phyloP scores from a whole-genome alignment of 31 red algal species.

The Pterothamnion heteromorphum region DNA sequence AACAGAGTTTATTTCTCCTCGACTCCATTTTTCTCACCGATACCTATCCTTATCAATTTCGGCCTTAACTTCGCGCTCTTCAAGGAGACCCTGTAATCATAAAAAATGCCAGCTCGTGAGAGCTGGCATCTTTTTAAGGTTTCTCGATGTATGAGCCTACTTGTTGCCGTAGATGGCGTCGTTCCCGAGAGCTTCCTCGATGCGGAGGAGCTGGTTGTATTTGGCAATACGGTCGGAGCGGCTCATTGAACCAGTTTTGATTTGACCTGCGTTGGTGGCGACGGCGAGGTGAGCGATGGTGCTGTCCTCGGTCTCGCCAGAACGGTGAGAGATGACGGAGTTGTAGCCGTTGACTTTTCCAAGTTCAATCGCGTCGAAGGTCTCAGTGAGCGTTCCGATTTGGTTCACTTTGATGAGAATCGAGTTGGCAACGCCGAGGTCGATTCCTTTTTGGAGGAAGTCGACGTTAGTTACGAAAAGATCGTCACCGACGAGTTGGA shows the following conservation, averaged over 20 bases:
- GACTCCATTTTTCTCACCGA: too few relatives aligned
- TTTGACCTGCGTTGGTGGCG: slow-evolving; percentile 83
- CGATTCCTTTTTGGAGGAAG: slow-evolving; percentile 81
- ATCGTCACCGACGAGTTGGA: slow-evolving; percentile 96
- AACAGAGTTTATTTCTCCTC: too few relatives aligned
- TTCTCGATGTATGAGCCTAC: too few relatives aligned
- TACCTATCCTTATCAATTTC: too few relatives aligned
- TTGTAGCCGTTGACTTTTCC: slow-evolving; percentile 81
- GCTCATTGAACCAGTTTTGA: slow-evolving; percentile 96
- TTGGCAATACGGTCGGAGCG: slow-evolving; percentile 97
- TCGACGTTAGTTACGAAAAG: slow-evolving; percentile 89
- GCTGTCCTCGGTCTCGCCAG: slow-evolving; percentile 95
- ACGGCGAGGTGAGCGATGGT: slow-evolving; percentile 96
- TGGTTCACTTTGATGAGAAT: slow-evolving; percentile 99
- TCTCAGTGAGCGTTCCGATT: slow-evolving; percentile 91
- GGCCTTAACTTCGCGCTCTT: too few relatives aligned
- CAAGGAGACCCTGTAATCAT: too few relatives aligned
- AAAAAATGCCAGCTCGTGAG: too few relatives aligned
- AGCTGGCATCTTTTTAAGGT: too few relatives aligned
- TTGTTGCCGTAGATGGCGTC: slow-evolving; percentile 83
- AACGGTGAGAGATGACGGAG: slow-evolving; percentile 93
- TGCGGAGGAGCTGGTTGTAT: slow-evolving; percentile 97
- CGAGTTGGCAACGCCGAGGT: slow-evolving; percentile 83
- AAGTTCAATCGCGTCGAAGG: slow-evolving; percentile 76
- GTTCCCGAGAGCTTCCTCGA: slow-evolving; percentile 90